Evolutionary conservation across 106 monocot genomes (phyloP).

Genomic region (Triglochin maritima): DNA sequence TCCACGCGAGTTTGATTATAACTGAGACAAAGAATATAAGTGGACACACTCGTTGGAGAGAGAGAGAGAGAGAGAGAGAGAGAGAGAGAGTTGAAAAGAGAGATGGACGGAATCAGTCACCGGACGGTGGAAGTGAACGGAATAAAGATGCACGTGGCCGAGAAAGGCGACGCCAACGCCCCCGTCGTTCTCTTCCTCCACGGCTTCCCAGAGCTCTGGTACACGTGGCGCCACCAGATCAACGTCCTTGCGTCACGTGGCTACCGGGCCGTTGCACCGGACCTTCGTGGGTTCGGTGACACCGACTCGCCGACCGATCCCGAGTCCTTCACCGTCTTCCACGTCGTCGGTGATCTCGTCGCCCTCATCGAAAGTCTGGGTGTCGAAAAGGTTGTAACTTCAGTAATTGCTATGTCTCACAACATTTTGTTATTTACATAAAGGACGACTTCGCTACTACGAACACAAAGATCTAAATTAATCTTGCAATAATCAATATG

Average conservation of each 20-base stretch:
- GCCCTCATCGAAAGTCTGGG: constrained; percentile 16
- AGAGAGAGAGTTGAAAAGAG: background rate
- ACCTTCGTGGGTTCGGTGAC: constrained; percentile 24
- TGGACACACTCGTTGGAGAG: no score
- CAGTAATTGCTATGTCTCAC: no score
- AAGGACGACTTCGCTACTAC: no score
- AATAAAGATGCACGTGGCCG: constrained; percentile 23
- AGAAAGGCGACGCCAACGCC: constrained; percentile 11
- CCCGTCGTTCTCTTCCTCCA: constrained; percentile 18
- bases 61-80: no score
- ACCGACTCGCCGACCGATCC: constrained; percentile 4
- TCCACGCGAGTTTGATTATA: no score
- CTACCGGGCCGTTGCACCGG: constrained; percentile 27
- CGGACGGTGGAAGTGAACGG: constrained; percentile 25
- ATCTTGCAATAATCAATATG: background rate
- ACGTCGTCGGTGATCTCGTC: constrained; percentile 23
- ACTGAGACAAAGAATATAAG: no score
- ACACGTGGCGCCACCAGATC: constrained; percentile 30
- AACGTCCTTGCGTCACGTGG: constrained; percentile 12
- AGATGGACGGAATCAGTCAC: constrained; percentile 14
- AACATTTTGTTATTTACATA: no score
- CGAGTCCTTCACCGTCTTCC: constrained; percentile 9
- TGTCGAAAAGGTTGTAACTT: constrained; percentile 12
- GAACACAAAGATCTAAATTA: background rate
- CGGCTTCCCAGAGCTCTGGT: constrained; percentile 31